These are phyloP conservation scores for Biscogniauxia mediterranea DNA, from an alignment of 2,329 filamentous ascomycete species.

Conservation along the genomic window DNA sequence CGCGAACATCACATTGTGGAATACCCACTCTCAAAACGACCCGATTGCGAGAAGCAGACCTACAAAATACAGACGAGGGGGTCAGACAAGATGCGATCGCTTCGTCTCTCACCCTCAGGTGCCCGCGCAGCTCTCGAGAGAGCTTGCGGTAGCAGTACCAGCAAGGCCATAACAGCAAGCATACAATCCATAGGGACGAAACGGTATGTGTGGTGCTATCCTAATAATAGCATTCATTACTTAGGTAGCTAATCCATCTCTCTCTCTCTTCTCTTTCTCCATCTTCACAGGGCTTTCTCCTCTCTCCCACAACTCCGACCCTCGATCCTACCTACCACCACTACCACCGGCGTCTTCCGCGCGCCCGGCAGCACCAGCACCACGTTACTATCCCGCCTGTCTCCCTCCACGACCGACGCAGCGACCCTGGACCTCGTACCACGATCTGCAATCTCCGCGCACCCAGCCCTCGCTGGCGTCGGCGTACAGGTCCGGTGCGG, in stretches of 20 bases:
- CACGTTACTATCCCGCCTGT: constrained; percentile 18
- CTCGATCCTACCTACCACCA: constrained; percentile 35
- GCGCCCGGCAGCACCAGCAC: constrained; percentile 27
- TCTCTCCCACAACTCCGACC: constrained; percentile 52
- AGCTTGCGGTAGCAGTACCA: constrained; percentile 5
- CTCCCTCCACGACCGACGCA: constrained; percentile 12
- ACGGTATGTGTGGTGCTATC: constrained; percentile 9
- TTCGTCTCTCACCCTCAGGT: constrained; percentile 6
- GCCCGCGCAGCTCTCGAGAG: constrained; percentile 16
- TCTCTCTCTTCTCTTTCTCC: not conserved
- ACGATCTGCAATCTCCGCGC: constrained; percentile 45
- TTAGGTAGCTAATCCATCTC: constrained; percentile 2
- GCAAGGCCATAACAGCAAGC: constrained; percentile 5
- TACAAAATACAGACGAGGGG: not conserved
- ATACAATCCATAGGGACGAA: constrained; percentile 7
- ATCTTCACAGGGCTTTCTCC: constrained; percentile 41
- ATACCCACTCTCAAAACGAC: too few relatives aligned
- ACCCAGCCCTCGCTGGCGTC: constrained; percentile 48
- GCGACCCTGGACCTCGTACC: constrained; percentile 45
- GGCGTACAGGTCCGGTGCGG: constrained; percentile 55
- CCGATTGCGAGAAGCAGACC: not conserved
- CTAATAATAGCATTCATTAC: not conserved
- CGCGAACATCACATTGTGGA: too few relatives aligned
- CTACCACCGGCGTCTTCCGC: constrained; percentile 29
- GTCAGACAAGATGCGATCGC: constrained; percentile 14